Evolutionary conservation across 2,329 filamentous ascomycete genomes (phyloP).

Genomic region (Scedosporium dehoogii): DNA sequence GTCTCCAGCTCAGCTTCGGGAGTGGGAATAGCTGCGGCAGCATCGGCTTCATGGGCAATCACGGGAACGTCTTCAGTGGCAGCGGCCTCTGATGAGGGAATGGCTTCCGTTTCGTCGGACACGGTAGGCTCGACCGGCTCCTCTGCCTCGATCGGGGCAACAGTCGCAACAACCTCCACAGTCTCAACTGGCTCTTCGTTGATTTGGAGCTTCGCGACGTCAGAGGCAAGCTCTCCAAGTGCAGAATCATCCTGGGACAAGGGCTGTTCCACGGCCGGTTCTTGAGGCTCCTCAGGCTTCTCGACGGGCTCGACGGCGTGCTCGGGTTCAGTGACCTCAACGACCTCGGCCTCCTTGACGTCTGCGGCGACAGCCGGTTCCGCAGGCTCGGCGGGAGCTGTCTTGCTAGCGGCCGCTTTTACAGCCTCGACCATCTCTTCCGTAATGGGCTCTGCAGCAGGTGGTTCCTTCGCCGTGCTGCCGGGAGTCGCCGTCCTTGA

Average conservation of each 20-base stretch:
- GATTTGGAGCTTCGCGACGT: conserved; percentile 10
- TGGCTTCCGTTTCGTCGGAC: neutral
- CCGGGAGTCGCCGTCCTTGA: neutral
- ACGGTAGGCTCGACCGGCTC: neutral
- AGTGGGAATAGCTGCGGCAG: neutral
- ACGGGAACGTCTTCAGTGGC: neutral
- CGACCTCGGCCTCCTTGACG: neutral
- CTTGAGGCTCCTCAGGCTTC: neutral
- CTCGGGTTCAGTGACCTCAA: too few species aligned
- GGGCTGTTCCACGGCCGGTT: neutral
- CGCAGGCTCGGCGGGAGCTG: neutral
- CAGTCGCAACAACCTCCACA: conserved; percentile 1
- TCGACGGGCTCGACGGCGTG: neutral
- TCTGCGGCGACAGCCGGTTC: conserved; percentile 1
- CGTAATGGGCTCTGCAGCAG: neutral
- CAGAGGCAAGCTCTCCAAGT: conserved; percentile 8
- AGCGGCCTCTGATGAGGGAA: neutral
- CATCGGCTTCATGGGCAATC: neutral
- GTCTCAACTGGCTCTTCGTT: conserved; percentile 8
- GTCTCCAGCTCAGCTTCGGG: neutral
- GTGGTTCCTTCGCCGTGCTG: neutral
- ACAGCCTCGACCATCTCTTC: conserved; percentile 3
- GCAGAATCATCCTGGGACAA: too few species aligned
- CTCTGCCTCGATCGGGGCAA: neutral
- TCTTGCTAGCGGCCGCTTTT: neutral